Conservation (phyloP, 225 moss, liverwort and hornwort genomes). For the Physcomitrium patens region DNA sequence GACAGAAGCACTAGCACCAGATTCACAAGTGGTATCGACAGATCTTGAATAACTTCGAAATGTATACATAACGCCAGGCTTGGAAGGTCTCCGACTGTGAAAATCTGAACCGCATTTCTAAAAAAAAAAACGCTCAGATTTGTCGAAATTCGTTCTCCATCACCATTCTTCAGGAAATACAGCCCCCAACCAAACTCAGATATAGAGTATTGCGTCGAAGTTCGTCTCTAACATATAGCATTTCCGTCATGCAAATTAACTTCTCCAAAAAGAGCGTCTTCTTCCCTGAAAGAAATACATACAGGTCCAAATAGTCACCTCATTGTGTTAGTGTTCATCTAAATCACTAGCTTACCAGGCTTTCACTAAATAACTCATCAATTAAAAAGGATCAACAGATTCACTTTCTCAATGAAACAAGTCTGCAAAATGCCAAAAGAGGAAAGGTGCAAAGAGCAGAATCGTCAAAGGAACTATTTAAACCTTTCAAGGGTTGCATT, state of each 20-base stretch:
- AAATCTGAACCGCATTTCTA: constrained; percentile 15
- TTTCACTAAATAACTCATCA: not conserved
- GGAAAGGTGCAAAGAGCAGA: not conserved
- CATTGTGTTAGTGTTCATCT: not conserved
- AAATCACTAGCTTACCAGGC: constrained; percentile 2
- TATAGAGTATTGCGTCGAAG: constrained; percentile 15
- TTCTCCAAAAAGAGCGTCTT: constrained; percentile 60
- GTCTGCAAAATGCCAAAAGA: not conserved
- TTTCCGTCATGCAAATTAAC: constrained; percentile 23
- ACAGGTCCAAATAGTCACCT: not conserved
- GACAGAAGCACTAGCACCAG: constrained; percentile 30
- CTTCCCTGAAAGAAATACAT: constrained; percentile 47
- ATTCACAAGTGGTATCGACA: constrained; percentile 10
- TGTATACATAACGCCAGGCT: constrained; percentile 13
- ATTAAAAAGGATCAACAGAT: not conserved
- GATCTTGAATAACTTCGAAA: constrained; percentile 15
- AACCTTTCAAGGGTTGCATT: constrained; percentile 58
- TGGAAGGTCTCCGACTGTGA: constrained; percentile 1
- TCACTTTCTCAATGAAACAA: not conserved
- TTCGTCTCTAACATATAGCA: constrained; percentile 1
- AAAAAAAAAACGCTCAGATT: constrained; percentile 3
- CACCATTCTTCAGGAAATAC: constrained; percentile 28
- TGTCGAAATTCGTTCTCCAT: constrained; percentile 12
- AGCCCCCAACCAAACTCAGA: constrained; percentile 26
- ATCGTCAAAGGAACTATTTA: not conserved